These are phyloP conservation scores for Larix sibirica DNA, from an alignment of 83 land plant genomes.

Conservation along the genomic window DNA sequence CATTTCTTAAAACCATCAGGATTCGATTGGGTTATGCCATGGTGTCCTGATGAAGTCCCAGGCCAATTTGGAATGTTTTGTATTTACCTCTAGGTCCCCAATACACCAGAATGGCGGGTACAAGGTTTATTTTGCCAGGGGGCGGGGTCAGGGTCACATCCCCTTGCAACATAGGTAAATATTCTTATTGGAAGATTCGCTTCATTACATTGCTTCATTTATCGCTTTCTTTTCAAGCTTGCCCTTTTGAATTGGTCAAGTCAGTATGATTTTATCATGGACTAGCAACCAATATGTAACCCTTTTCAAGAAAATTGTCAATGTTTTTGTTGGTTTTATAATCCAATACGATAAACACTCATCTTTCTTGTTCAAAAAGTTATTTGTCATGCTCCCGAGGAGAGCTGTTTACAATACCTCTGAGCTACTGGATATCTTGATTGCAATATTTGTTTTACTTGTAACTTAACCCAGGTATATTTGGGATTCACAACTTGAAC, in stretches of 20 bases:
- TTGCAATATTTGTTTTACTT: neutral
- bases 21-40: no score
- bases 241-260: neutral
- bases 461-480: neutral
- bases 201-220: no score
- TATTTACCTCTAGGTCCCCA: no score
- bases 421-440: neutral
- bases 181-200: no score
- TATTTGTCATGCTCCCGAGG: neutral
- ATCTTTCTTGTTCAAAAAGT: no score
- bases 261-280: neutral
- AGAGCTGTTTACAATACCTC: neutral
- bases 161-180: neutral
- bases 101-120: no score
- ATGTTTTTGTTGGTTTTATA: neutral
- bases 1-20: no score
- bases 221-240: neutral
- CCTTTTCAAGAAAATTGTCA: no score
- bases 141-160: neutral
- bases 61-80: no score
- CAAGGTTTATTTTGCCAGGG: neutral
- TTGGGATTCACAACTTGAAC: neutral
- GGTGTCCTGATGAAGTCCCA: no score
- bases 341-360: neutral
- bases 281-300: neutral